A percentile compares a stretch with the other conserved stretches of the same genome.
Conservation (phyloP, 2,329 filamentous ascomycete species). For the Phyllachora maydis region DNA sequence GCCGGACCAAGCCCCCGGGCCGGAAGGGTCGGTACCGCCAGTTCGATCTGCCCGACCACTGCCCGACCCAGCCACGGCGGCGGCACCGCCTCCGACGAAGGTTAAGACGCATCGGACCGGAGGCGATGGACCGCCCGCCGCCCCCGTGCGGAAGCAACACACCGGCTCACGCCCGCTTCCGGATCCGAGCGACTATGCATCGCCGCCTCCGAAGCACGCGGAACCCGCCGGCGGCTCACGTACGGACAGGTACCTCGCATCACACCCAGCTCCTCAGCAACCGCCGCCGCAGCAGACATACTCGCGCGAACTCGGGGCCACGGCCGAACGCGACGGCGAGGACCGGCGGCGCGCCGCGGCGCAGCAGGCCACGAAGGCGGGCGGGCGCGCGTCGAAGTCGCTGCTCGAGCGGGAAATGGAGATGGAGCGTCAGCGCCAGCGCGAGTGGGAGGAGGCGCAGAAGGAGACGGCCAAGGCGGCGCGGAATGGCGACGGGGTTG, state of each 20-base stretch:
- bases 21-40: too few relatives aligned
- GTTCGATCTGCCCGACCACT: slow-evolving; percentile 19
- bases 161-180: slow-evolving; percentile 19
- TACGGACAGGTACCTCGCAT: slow-evolving; percentile 35
- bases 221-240: slow-evolving; percentile 14
- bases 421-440: slow-evolving; percentile 53
- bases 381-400: slow-evolving; percentile 44
- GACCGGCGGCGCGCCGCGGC: slow-evolving; percentile 36
- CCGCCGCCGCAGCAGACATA: slow-evolving; percentile 24
- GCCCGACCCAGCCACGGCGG: slow-evolving; percentile 15
- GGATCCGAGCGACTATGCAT: slow-evolving; percentile 11
- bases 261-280: slow-evolving; percentile 26
- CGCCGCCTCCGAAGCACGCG: slow-evolving; percentile 1
- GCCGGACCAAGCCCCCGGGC: slow-evolving; percentile 8
- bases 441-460: slow-evolving; percentile 63
- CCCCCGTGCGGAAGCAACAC: slow-evolving; percentile 8
- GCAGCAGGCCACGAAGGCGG: slow-evolving; percentile 39
- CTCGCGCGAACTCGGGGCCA: slow-evolving; percentile 29
- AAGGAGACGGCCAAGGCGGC: slow-evolving; percentile 36
- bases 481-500: slow-evolving; percentile 27
- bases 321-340: slow-evolving; percentile 40
- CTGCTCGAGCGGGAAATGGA: slow-evolving; percentile 68
- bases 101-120: slow-evolving; percentile 13
- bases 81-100: slow-evolving; percentile 6
- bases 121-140: slow-evolving; percentile 5